phyloP scores from a whole-genome alignment of 2,329 filamentous ascomycete species.

The Ceratocystis colombiana region DNA sequence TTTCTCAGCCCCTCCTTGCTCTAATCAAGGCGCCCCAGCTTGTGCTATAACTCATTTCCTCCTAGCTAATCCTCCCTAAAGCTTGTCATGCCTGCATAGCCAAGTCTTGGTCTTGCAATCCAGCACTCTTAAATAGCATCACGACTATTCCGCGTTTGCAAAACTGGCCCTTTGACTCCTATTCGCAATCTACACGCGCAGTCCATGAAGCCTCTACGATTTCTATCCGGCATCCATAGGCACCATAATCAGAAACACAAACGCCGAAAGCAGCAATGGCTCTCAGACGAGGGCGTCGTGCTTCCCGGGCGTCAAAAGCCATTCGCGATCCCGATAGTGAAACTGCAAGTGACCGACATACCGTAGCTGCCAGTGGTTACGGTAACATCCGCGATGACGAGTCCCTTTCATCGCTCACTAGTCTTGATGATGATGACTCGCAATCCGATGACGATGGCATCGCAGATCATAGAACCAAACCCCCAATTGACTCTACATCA shows the following conservation, averaged over 20 bases:
- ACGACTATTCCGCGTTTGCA: background rate
- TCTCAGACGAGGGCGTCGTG: background rate
- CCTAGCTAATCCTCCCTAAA: background rate
- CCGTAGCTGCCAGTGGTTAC: background rate
- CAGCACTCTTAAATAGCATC: background rate
- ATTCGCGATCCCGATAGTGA: background rate
- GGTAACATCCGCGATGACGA: constrained; percentile 20
- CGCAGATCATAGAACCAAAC: too few species aligned
- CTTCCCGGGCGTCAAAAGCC: constrained; percentile 1
- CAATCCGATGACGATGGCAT: background rate
- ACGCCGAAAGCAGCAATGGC: constrained; percentile 16
- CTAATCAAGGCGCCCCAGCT: background rate
- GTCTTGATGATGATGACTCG: constrained; percentile 18
- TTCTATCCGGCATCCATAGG: constrained; percentile 10
- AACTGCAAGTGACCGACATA: too few species aligned
- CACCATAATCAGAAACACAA: constrained; percentile 11
- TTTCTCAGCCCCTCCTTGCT: background rate
- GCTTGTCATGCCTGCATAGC: background rate
- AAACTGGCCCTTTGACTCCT: background rate
- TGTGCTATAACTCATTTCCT: background rate
- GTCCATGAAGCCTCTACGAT: constrained; percentile 16
- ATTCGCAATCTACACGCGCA: background rate
- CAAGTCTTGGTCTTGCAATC: background rate
- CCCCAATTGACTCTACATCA: too few species aligned
- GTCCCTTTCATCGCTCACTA: constrained; percentile 22